phyloP scores from a whole-genome alignment of 768 basidiomycete species.

The Hypsizygus marmoreus region DNA sequence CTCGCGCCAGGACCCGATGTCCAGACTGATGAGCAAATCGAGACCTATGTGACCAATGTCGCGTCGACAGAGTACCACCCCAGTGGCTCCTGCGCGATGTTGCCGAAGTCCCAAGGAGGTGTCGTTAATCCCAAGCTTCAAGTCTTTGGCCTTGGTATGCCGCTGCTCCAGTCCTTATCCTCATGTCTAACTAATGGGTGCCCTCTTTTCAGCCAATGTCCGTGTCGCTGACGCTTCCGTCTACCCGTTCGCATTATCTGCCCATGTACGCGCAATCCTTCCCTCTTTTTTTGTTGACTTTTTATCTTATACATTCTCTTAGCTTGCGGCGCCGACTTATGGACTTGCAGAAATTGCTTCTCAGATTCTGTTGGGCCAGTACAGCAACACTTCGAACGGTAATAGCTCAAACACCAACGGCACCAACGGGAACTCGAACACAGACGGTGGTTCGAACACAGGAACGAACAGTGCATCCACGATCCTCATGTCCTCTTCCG shows the following conservation, averaged over 20 bases:
- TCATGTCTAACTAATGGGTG: neutral
- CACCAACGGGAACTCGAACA: neutral
- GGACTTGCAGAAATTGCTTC: slow-evolving; percentile 14
- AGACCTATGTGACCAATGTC: slow-evolving; percentile 46
- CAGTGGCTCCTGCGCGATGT: slow-evolving; percentile 56
- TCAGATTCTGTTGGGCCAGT: slow-evolving; percentile 4
- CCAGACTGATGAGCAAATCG: slow-evolving; percentile 56
- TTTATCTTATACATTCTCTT: too few relatives aligned
- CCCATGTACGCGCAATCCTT: slow-evolving; percentile 23
- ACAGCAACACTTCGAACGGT: too few relatives aligned
- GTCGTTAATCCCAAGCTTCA: slow-evolving; percentile 57
- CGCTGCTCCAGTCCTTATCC: neutral
- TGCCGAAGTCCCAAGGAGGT: slow-evolving; percentile 54
- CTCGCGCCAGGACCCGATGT: slow-evolving; percentile 50
- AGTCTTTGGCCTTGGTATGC: slow-evolving; percentile 51
- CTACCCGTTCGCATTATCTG: slow-evolving; percentile 24
- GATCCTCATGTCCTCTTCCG: neutral
- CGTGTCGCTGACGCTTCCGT: slow-evolving; percentile 33
- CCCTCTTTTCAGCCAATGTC: slow-evolving; percentile 41
- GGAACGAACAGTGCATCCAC: neutral
- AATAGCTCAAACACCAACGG: neutral
- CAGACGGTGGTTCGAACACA: neutral
- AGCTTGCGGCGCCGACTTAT: slow-evolving; percentile 12
- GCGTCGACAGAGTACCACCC: slow-evolving; percentile 65
- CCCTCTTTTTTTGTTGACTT: neutral